Conservation (phyloP, 805 yeast genomes). For the Ogataea sp. region DNA sequence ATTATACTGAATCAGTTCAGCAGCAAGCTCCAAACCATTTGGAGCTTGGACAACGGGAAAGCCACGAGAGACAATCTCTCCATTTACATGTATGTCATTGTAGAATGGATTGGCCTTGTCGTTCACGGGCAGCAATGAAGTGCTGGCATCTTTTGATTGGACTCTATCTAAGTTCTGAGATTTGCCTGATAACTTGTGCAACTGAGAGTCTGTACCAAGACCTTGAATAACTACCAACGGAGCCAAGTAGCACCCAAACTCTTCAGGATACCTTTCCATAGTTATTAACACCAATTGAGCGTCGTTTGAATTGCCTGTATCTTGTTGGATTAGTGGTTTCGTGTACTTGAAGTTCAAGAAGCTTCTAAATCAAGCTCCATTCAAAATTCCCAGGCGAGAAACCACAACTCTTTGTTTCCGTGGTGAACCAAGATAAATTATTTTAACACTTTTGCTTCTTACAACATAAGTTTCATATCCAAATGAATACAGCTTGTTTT, state of each 20-base stretch:
- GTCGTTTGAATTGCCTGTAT: background rate
- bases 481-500: too few relatives aligned
- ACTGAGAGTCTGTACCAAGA: conserved; percentile 20
- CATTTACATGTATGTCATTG: conserved; percentile 1
- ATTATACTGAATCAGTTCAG: conserved; percentile 22
- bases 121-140: conserved; percentile 1
- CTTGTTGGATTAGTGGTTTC: too few relatives aligned
- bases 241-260: conserved; percentile 24
- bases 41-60: conserved; percentile 19
- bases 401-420: too few relatives aligned
- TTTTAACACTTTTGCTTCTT: too few relatives aligned
- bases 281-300: background rate
- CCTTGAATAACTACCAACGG: conserved; percentile 38
- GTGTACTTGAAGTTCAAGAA: too few relatives aligned
- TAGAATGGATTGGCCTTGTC: conserved; percentile 6
- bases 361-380: too few relatives aligned
- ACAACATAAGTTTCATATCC: too few relatives aligned
- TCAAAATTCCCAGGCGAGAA: too few relatives aligned
- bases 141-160: conserved; percentile 5
- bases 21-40: conserved; percentile 21
- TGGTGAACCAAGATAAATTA: too few relatives aligned
- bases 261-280: conserved; percentile 31
- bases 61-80: conserved; percentile 8
- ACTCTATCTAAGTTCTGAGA: background rate
- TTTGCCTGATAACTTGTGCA: conserved; percentile 7